Conservation (phyloP, 805 yeast genomes). For the Candida coleopterorum region DNA sequence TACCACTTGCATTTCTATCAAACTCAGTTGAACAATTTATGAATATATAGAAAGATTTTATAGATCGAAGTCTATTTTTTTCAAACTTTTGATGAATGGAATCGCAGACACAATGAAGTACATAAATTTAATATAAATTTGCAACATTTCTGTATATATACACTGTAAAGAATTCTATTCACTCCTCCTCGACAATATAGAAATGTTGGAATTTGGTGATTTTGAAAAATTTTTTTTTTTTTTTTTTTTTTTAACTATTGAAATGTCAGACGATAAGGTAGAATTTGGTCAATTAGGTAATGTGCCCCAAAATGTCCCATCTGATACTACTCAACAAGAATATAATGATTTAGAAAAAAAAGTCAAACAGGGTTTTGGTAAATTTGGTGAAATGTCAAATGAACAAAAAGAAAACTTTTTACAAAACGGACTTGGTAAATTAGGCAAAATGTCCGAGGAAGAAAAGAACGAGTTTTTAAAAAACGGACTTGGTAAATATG, state of each 20-base stretch:
- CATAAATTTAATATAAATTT: too few relatives aligned
- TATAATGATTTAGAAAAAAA: background rate
- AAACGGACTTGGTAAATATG: constrained; percentile 8
- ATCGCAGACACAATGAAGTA: too few relatives aligned
- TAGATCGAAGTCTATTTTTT: too few relatives aligned
- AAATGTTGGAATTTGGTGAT: too few relatives aligned
- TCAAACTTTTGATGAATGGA: too few relatives aligned
- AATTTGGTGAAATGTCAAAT: constrained; percentile 7
- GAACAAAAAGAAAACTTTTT: constrained; percentile 7
- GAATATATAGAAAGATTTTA: background rate
- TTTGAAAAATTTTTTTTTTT: too few relatives aligned
- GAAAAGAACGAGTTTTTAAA: constrained; percentile 9
- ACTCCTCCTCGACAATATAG: too few relatives aligned
- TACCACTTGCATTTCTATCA: background rate
- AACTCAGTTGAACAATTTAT: too few relatives aligned
- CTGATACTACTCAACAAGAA: background rate
- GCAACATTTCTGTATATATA: too few relatives aligned
- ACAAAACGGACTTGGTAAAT: constrained; percentile 11
- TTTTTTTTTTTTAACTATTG: background rate
- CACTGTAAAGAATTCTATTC: too few relatives aligned
- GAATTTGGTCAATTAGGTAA: constrained; percentile 12
- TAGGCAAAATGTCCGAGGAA: constrained; percentile 7
- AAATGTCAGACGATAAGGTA: constrained; percentile 7
- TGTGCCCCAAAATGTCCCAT: constrained; percentile 6
- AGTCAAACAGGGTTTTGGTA: constrained; percentile 5